phyloP scores from a whole-genome alignment of 306 rosid genomes.

The Myrica gale region DNA sequence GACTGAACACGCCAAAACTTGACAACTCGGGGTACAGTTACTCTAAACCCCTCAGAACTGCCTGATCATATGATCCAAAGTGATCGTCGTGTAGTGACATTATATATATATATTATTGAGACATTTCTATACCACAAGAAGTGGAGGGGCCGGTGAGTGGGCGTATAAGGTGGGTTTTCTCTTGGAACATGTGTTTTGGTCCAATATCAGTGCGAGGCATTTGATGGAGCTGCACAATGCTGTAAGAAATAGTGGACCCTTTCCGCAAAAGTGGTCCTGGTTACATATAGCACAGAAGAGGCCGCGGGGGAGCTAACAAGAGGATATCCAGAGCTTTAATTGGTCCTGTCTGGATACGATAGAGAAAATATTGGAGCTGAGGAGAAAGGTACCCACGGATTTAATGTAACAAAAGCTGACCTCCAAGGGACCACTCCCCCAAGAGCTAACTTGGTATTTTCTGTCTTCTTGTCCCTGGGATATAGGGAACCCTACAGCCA shows the following conservation, averaged over 20 bases:
- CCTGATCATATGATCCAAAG: no score
- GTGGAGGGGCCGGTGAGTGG: neutral
- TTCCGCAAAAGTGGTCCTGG: slow-evolving; percentile 13
- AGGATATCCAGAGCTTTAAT: slow-evolving; percentile 30
- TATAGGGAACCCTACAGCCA: slow-evolving; percentile 9
- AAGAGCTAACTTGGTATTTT: neutral
- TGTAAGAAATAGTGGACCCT: neutral
- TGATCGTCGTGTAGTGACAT: no score
- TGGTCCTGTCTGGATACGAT: slow-evolving; percentile 22
- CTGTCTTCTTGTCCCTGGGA: slow-evolving; percentile 29
- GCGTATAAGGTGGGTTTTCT: neutral
- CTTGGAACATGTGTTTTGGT: slow-evolving; percentile 21
- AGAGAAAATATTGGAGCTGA: neutral
- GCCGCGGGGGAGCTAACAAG: neutral
- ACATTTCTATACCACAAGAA: neutral
- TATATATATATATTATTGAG: neutral
- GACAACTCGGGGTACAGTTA: no score
- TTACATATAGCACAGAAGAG: slow-evolving; percentile 9
- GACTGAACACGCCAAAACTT: no score
- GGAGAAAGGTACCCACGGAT: slow-evolving; percentile 29
- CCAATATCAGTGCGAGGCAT: slow-evolving; percentile 5
- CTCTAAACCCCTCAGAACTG: no score
- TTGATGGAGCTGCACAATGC: slow-evolving; percentile 8
- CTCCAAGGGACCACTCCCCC: slow-evolving; percentile 20
- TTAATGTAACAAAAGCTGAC: slow-evolving; percentile 20